Percentiles rank a stretch among this genome's conserved stretches.
These are phyloP conservation scores for Vigna unguiculata DNA, from an alignment of 306 rosid genomes.

Conservation along the genomic window DNA sequence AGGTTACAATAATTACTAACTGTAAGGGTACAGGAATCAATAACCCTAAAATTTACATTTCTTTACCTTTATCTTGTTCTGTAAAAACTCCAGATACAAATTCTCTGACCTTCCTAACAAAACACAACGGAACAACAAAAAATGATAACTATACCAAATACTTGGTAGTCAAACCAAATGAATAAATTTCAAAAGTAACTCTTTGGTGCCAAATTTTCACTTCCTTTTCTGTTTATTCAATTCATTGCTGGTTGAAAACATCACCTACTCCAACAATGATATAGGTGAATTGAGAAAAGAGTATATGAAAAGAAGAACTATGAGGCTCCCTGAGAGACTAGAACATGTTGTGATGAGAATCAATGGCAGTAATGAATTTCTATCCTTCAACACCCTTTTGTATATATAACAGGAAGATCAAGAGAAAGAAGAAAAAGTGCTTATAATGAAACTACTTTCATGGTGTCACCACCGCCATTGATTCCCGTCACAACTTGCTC, in stretches of 20 bases:
- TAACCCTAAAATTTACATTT: too few species aligned
- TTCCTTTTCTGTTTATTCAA: background rate
- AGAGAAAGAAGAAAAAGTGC: background rate
- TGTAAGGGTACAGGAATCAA: too few species aligned
- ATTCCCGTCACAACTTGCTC: conserved; percentile 47
- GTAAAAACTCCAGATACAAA: background rate
- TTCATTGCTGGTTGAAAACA: too few species aligned
- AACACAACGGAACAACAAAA: conserved; percentile 18
- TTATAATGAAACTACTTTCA: background rate
- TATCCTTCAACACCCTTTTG: background rate
- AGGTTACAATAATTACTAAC: too few species aligned
- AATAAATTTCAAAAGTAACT: background rate
- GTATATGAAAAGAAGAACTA: too few species aligned
- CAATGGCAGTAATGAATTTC: conserved; percentile 28
- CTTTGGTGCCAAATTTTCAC: background rate
- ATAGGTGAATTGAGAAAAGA: too few species aligned
- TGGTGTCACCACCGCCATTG: conserved; percentile 7
- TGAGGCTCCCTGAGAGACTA: conserved; percentile 17
- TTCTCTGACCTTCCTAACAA: background rate
- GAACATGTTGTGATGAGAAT: conserved; percentile 55
- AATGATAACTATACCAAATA: background rate
- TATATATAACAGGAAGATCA: background rate
- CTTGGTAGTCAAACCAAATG: background rate
- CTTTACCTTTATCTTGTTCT: too few species aligned
- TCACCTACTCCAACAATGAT: too few species aligned